Evolutionary conservation across 116 monocot species (phyloP).

Genomic region (Dioscorea cayenensis): DNA sequence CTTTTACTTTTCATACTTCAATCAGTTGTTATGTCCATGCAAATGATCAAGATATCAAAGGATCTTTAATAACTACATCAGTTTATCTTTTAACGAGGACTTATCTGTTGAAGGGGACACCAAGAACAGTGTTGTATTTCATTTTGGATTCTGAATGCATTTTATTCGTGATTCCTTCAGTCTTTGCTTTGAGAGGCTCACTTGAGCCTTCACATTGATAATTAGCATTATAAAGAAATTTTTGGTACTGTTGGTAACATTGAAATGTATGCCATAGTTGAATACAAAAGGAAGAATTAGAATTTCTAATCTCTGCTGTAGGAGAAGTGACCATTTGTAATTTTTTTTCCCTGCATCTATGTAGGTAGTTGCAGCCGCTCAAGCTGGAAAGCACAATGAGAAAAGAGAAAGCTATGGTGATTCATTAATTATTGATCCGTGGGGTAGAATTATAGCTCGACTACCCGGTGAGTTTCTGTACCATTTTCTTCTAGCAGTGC

Average conservation of each 20-base stretch:
- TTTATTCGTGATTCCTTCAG: neutral
- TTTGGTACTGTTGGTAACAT: neutral
- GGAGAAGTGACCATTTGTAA: too few relatives aligned
- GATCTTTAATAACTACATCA: too few relatives aligned
- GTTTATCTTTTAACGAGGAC: too few relatives aligned
- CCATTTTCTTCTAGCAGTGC: neutral
- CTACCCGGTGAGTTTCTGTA: slow-evolving; percentile 49
- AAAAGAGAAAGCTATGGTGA: slow-evolving; percentile 94
- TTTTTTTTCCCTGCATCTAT: neutral
- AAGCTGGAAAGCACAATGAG: slow-evolving; percentile 81
- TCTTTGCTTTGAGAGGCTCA: neutral
- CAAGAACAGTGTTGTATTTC: neutral
- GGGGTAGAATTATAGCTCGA: slow-evolving; percentile 72
- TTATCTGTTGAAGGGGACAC: too few relatives aligned
- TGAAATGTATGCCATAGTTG: neutral
- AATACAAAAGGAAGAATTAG: too few relatives aligned
- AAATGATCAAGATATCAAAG: too few relatives aligned
- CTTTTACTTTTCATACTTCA: too few relatives aligned
- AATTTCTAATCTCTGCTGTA: too few relatives aligned
- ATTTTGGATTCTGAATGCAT: too few relatives aligned
- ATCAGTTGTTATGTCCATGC: too few relatives aligned
- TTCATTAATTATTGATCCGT: slow-evolving; percentile 90
- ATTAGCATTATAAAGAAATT: neutral
- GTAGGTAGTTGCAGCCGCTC: slow-evolving; percentile 88
- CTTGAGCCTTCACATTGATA: neutral